Conservation (phyloP, 208 protist species). For the Perkinsela sp. region DNA sequence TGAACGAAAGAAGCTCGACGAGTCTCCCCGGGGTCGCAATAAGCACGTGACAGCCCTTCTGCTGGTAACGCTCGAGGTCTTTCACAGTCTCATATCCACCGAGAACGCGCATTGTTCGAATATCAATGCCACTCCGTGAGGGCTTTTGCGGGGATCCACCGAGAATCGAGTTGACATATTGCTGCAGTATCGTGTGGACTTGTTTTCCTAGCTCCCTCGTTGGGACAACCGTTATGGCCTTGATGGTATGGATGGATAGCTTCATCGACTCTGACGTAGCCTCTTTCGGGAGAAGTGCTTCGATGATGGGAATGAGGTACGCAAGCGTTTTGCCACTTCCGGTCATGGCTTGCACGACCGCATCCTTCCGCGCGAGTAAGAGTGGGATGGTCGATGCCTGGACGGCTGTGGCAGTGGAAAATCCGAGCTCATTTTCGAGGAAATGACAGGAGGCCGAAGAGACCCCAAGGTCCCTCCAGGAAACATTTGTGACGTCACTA, state of each 20-base stretch:
- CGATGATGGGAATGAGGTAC: conserved; percentile 55
- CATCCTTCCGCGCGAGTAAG: conserved; percentile 57
- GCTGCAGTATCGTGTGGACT: conserved; percentile 33
- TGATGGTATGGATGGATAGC: conserved; percentile 14
- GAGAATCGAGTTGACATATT: conserved; percentile 29
- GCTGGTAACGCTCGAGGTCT: conserved; percentile 39
- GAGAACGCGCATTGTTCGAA: conserved; percentile 30
- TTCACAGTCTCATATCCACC: conserved; percentile 43
- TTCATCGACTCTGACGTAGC: conserved; percentile 13
- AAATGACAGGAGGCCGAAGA: conserved; percentile 7
- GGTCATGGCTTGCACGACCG: conserved; percentile 69
- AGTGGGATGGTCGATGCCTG: conserved; percentile 65
- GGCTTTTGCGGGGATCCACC: conserved; percentile 16
- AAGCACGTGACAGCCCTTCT: conserved; percentile 43
- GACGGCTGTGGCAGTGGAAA: conserved; percentile 56
- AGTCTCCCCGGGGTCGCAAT: conserved; percentile 64
- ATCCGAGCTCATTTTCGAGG: conserved; percentile 24
- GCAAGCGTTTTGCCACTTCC: conserved; percentile 76
- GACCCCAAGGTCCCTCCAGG: neutral
- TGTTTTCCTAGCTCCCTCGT: conserved; percentile 79
- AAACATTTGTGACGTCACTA: neutral
- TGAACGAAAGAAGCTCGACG: conserved; percentile 58
- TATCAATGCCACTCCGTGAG: no score
- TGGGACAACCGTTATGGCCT: conserved; percentile 56
- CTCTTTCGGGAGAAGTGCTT: conserved; percentile 23